These are phyloP conservation scores for Talaromyces sp. DNA, from an alignment of 2,329 filamentous ascomycete genomes.

Conservation along the genomic window DNA sequence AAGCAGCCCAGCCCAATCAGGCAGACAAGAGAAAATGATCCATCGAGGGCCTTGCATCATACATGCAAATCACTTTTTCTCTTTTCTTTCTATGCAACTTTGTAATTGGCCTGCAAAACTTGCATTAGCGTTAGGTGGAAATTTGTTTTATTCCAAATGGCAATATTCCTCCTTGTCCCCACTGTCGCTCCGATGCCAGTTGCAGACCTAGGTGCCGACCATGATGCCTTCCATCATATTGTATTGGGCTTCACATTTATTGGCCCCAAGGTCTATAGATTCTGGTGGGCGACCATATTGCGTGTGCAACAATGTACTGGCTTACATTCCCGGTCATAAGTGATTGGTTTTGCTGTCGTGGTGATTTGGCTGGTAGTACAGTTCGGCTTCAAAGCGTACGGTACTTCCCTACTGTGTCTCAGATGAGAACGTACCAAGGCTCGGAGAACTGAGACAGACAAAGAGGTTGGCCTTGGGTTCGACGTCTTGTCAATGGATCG, in stretches of 20 bases:
- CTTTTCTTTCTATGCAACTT: constrained; percentile 1
- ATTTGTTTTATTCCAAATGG: neutral
- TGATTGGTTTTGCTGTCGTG: neutral
- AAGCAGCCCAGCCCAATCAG: neutral
- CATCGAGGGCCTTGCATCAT: neutral
- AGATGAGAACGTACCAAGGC: neutral
- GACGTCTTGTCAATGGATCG: neutral
- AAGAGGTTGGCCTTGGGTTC: neutral
- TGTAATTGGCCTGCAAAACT: neutral
- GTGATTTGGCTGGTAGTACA: neutral
- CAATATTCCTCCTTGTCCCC: neutral
- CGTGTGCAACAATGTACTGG: neutral
- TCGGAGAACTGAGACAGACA: neutral
- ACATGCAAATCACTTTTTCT: neutral
- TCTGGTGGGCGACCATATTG: neutral
- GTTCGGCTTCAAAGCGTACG: neutral
- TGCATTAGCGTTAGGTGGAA: constrained; percentile 7
- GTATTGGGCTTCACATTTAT: constrained; percentile 7
- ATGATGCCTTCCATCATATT: constrained; percentile 4
- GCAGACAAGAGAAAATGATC: neutral
- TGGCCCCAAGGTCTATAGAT: neutral
- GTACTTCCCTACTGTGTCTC: neutral
- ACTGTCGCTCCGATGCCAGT: neutral
- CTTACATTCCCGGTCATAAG: neutral
- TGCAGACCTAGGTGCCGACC: neutral